These are phyloP conservation scores for Flaveria bidentis DNA, from an alignment of 129 eudicot species.

Conservation along the genomic window DNA sequence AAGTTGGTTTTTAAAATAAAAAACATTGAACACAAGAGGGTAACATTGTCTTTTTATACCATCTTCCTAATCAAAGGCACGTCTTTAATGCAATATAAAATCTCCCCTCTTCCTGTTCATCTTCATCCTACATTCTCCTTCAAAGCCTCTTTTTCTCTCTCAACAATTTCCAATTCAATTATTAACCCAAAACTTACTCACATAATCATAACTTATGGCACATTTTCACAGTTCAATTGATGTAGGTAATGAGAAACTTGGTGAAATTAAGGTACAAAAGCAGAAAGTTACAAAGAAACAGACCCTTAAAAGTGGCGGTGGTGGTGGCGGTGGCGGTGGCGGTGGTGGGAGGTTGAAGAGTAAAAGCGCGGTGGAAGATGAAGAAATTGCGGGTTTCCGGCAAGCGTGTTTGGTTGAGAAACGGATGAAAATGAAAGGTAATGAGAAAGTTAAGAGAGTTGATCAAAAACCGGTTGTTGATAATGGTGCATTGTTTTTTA, in stretches of 20 bases:
- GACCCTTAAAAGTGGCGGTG: too few relatives aligned
- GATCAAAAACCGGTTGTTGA: slow-evolving; percentile 30
- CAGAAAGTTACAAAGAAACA: slow-evolving; percentile 15
- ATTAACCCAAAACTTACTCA: too few relatives aligned
- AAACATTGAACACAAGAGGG: background rate
- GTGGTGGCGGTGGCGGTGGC: background rate
- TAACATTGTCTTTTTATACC: slow-evolving; percentile 14
- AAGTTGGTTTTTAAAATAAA: too few relatives aligned
- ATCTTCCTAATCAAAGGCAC: slow-evolving; percentile 7
- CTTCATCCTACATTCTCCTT: slow-evolving; percentile 28
- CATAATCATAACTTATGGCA: slow-evolving; percentile 35
- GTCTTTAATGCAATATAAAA: slow-evolving; percentile 17
- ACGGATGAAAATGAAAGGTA: slow-evolving; percentile 51
- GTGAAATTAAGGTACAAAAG: slow-evolving; percentile 33
- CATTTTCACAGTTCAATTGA: slow-evolving; percentile 76
- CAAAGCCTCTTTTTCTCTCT: slow-evolving; percentile 32
- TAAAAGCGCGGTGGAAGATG: slow-evolving; percentile 43
- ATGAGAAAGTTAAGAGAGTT: slow-evolving; percentile 36
- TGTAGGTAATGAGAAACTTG: slow-evolving; percentile 38
- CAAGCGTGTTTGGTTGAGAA: slow-evolving; percentile 48
- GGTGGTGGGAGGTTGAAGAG: slow-evolving; percentile 24
- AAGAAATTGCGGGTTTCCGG: slow-evolving; percentile 35
- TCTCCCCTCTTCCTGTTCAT: slow-evolving; percentile 34
- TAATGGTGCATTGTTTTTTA: slow-evolving; percentile 57
- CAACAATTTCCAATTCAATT: slow-evolving; percentile 30